Conservation (phyloP, 495 filamentous ascomycete species). For the Penicillium silybi region DNA sequence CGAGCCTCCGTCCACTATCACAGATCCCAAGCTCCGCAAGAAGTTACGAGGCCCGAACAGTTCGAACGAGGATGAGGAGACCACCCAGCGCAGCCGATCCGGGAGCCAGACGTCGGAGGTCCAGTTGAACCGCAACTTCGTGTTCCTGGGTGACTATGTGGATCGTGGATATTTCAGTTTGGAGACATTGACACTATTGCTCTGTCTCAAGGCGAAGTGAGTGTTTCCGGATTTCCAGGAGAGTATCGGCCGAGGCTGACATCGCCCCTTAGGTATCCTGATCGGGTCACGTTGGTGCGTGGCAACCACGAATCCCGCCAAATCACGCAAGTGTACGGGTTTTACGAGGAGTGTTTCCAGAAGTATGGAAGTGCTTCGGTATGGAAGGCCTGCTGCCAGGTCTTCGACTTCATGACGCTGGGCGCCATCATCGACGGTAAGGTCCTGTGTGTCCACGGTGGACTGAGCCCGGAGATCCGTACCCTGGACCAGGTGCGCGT, state of each 20-base stretch:
- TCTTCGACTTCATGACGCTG: constrained; percentile 95
- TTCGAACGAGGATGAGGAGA: constrained; percentile 37
- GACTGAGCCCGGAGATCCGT: constrained; percentile 92
- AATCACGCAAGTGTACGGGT: constrained; percentile 98
- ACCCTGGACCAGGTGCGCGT: constrained; percentile 98
- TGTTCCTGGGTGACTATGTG: constrained; percentile 96
- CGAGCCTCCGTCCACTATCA: constrained; percentile 81
- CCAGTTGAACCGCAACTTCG: constrained; percentile 69
- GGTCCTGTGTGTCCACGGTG: constrained; percentile 94
- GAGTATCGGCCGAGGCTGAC: constrained; percentile 4
- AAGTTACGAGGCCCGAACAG: constrained; percentile 60
- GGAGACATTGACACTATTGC: constrained; percentile 90
- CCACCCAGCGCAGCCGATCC: constrained; percentile 26
- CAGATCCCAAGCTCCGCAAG: constrained; percentile 75
- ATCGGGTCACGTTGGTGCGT: constrained; percentile 90
- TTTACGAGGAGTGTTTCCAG: constrained; percentile 96
- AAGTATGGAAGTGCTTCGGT: constrained; percentile 98
- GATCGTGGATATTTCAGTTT: constrained; percentile 97
- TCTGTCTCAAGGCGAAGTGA: constrained; percentile 96
- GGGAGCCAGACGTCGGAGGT: constrained; percentile 41
- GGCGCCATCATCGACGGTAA: constrained; percentile 96
- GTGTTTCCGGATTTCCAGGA: constrained; percentile 18
- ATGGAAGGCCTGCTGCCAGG: constrained; percentile 98
- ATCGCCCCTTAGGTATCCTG: constrained; percentile 66
- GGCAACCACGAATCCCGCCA: constrained; percentile 98